Base-by-base conservation (phyloP, 257 asterid species). In the Pogostemon cablin region DNA sequence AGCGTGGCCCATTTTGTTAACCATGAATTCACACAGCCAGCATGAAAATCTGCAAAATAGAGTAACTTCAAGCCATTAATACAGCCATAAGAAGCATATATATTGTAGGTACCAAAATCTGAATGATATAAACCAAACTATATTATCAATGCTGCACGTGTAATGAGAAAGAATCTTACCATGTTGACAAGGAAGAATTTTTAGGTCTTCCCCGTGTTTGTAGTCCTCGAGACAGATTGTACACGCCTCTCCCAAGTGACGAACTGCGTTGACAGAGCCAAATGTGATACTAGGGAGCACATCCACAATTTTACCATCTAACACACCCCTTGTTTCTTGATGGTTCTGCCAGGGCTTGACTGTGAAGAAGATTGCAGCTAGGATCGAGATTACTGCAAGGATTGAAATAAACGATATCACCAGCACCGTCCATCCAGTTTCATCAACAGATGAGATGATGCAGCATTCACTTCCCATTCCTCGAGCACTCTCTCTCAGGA, bases 361-460 rank as follows among this genome's bases (percentile, higher is more conserved):
- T n/a, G 75, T 40, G 43, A 74, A 40, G 62, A 46, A 65, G 67
- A 76, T 49, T 63, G 67, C 46, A 55, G 65, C 53, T 32, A 76
- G 69, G 50, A 76, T 56, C 63, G 62, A 70, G 15, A 76, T 52
- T 32, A 65, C 69, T 1, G 64, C 72, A 57, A 76, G 80, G 72
- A 76, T 57, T 2, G 80, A 76, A 11, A 76, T 70, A 48, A 64
- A 70, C 0, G 76, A 76, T 76, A 76, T 76, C 20, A 70, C 80
- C 69, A 76, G 72, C 58, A 76, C 80, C 2, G 80, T 76, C 80
- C 80, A 76, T 41, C 76, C 72, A 76, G 72, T 32, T 64, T 65
- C 80, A 56, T 64, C 57, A 57, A 57, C 12, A 57, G 34, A 32
- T 6, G 76, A 65, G 72, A 64, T 32, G 54, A 76, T 70, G 76